A percentile compares a stretch with the other conserved stretches of the same genome.
phyloP scores from a whole-genome alignment of 225 moss, liverwort and hornwort species.

The Marchantia polymorpha region DNA sequence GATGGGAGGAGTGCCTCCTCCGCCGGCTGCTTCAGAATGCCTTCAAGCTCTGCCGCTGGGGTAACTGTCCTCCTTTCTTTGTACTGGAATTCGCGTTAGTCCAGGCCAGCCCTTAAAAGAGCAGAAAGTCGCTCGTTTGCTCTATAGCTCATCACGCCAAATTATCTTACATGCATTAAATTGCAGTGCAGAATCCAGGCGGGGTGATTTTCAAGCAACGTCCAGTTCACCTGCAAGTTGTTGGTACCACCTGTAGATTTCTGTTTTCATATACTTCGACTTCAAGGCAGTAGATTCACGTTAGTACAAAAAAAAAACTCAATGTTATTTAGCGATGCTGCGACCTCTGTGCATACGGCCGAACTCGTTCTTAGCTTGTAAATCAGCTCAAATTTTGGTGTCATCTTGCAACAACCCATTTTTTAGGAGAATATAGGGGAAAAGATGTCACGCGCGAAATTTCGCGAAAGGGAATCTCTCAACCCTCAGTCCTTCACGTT shows the following conservation, averaged over 20 bases:
- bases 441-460: background rate
- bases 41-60: background rate
- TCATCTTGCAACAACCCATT: too few relatives aligned
- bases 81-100: background rate
- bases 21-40: background rate
- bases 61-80: background rate
- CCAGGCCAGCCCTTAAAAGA: background rate
- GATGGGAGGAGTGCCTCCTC: background rate
- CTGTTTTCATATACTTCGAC: background rate
- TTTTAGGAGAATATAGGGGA: too few relatives aligned
- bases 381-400: too few relatives aligned
- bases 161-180: background rate
- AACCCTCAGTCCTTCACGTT: background rate
- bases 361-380: too few relatives aligned
- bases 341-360: too few relatives aligned
- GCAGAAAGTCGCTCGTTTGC: background rate
- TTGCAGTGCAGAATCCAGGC: background rate
- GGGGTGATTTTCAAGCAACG: background rate
- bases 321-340: background rate
- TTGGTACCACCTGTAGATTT: background rate
- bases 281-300: background rate
- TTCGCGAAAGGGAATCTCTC: background rate
- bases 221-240: background rate
- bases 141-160: background rate
- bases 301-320: background rate